These are phyloP conservation scores for Xylona heveae DNA, from an alignment of 495 filamentous ascomycete species.

Conservation along the genomic window DNA sequence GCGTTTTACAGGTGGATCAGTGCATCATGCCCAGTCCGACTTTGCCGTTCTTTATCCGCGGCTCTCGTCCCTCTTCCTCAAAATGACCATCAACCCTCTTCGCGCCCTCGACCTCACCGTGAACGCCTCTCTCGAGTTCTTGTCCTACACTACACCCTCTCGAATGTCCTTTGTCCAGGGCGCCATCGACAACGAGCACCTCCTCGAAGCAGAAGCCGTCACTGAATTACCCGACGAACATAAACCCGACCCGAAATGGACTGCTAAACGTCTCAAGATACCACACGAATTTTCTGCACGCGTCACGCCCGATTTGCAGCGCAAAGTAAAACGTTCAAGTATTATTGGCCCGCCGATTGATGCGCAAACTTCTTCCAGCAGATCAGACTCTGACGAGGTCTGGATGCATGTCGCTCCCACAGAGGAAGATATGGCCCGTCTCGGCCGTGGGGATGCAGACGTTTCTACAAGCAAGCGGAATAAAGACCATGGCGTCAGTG, in stretches of 20 bases:
- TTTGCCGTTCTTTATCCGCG: constrained; percentile 61
- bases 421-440: no score
- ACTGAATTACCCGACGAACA: constrained; percentile 19
- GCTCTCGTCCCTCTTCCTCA: constrained; percentile 32
- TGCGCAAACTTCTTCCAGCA: no score
- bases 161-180: no score
- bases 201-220: constrained; percentile 16
- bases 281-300: constrained; percentile 23
- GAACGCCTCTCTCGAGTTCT: constrained; percentile 29
- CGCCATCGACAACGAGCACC: constrained; percentile 19
- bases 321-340: constrained; percentile 6
- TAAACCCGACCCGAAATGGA: constrained; percentile 23
- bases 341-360: no score
- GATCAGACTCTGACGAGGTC: constrained; percentile 14
- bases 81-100: constrained; percentile 31
- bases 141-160: constrained; percentile 20
- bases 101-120: constrained; percentile 35
- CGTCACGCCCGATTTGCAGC: constrained; percentile 12
- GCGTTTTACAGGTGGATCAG: constrained; percentile 28
- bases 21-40: constrained; percentile 55
- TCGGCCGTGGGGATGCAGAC: no score
- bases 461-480: no score
- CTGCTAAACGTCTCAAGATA: constrained; percentile 23
- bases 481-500: no score
- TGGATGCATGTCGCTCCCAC: constrained; percentile 26